A percentile compares a stretch with the other conserved stretches of the same genome.
Conservation (phyloP, 2,329 filamentous ascomycete genomes). For the Colletotrichum orbiculare region DNA sequence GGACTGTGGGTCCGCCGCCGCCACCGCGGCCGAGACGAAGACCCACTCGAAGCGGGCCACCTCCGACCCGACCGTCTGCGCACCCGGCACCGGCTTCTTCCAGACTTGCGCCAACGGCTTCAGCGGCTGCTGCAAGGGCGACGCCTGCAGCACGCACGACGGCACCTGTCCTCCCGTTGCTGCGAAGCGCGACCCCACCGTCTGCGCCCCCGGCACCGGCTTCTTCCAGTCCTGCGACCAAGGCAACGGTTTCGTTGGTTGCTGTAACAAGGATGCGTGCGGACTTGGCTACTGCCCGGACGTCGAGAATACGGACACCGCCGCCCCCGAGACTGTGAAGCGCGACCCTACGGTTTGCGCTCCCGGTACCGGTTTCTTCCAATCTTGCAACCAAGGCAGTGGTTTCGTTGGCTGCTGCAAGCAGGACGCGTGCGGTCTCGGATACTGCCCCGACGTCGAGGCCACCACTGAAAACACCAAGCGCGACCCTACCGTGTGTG, state of each 20-base stretch:
- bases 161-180: slow-evolving; percentile 4
- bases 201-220: slow-evolving; percentile 19
- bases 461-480: not conserved
- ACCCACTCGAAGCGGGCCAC: not conserved
- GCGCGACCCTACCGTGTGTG: slow-evolving; percentile 10
- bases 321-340: not conserved
- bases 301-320: not conserved
- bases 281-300: slow-evolving; percentile 19
- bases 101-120: slow-evolving; percentile 35
- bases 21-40: too few species aligned
- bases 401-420: slow-evolving; percentile 29
- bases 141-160: slow-evolving; percentile 9
- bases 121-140: slow-evolving; percentile 30
- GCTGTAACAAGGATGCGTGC: slow-evolving; percentile 29
- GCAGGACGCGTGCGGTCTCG: slow-evolving; percentile 10
- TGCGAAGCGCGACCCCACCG: slow-evolving; percentile 18
- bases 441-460: slow-evolving; percentile 2
- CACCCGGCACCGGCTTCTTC: slow-evolving; percentile 29
- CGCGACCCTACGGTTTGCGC: slow-evolving; percentile 10
- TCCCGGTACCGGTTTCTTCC: slow-evolving; percentile 21
- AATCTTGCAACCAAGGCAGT: slow-evolving; percentile 20
- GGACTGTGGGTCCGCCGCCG: too few species aligned
- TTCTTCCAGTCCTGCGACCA: slow-evolving; percentile 29
- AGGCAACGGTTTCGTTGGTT: slow-evolving; percentile 23
- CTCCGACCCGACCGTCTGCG: slow-evolving; percentile 18